Base-by-base conservation (phyloP, 352 stramenopile species). In the Phytophthora agathidicida region DNA sequence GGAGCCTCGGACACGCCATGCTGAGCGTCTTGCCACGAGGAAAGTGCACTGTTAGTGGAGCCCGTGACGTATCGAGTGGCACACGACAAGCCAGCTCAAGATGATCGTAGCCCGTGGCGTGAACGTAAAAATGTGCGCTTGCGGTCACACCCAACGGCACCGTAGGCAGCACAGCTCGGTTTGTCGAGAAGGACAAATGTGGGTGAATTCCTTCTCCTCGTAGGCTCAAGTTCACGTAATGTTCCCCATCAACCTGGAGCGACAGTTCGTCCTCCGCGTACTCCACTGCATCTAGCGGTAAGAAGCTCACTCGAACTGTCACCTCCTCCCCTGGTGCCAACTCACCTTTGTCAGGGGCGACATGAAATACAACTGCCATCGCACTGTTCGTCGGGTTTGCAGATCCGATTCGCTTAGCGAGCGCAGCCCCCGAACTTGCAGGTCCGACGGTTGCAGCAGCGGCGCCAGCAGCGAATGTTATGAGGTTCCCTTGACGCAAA, bases 21-120 rank as follows among this genome's bases (percentile, higher is more conserved):
- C 89, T 93, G 35, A 98, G 43, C 14, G 83, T 79, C 9, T 94
- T 92, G 0, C 95, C 95, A 16, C 94, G 77, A 4, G 95, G 95
- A 63, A 98, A 98, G 0, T 80, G 46, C 2, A 98, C 68, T 2
- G 71, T 77, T 17, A 98, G 62, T 1, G 93, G 88, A 1, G 94
- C 82, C 27, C 88, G 86, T 1, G 83, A 59, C 0, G 89, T 62
- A 46, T 96, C 85, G 9, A 94, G 53, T 13, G 91, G 79, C 10
- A 95, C 43, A 3, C 88, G 77, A 51, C 96, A 90, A 7, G 75
- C 83, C 0, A 98, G 43, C 14, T 98, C 89, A 7, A 98, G 62
- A 50, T 96, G 83, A 17, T 97, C 91, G 66, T 97, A 98, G n/a
- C 83, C 86, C 0, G 79, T 91, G 63, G 95, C 97, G 10, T 83